These are phyloP conservation scores for Yamadazyma laniorum DNA, from an alignment of 805 yeast genomes.

Conservation along the genomic window DNA sequence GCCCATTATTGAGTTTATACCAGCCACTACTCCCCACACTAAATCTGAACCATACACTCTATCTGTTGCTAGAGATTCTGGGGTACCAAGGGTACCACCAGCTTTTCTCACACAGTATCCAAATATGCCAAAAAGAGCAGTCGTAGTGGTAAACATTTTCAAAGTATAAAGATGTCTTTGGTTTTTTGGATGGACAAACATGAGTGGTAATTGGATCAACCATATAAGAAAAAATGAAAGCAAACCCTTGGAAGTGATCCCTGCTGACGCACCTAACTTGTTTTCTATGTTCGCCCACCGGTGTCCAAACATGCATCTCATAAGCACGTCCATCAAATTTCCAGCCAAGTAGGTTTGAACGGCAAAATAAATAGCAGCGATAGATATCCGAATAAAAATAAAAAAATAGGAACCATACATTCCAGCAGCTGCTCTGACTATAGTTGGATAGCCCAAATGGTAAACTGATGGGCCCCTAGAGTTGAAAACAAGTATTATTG, in stretches of 20 bases:
- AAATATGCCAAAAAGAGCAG: conserved; percentile 9
- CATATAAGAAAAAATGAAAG: conserved; percentile 7
- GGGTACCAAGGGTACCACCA: conserved; percentile 10
- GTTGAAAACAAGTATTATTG: conserved; percentile 5
- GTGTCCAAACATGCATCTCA: conserved; percentile 11
- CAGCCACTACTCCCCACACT: conserved; percentile 9
- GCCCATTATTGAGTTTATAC: conserved; percentile 12
- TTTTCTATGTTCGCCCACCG: conserved; percentile 7
- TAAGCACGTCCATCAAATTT: conserved; percentile 5
- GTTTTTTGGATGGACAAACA: conserved; percentile 10
- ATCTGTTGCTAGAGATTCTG: conserved; percentile 4
- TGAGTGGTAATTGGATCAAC: conserved; percentile 9
- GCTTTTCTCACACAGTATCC: conserved; percentile 11
- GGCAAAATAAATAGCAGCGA: conserved; percentile 9
- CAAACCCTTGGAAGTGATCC: conserved; percentile 7
- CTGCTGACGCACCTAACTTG: conserved; percentile 1
- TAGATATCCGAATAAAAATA: conserved; percentile 7
- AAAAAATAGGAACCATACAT: conserved; percentile 10
- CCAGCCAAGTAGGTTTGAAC: conserved; percentile 10
- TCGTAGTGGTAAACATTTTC: conserved; percentile 7
- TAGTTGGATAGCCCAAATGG: conserved; percentile 10
- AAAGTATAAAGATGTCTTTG: conserved; percentile 10
- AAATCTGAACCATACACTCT: conserved; percentile 8
- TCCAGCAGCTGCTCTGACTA: conserved; percentile 8
- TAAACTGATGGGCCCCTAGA: conserved; percentile 10